Evolutionary conservation across 352 stramenopile genomes (phyloP), one percentile per base, ranked within the genome.

Genomic region (Phytophthora fragariaefolia): DNA sequence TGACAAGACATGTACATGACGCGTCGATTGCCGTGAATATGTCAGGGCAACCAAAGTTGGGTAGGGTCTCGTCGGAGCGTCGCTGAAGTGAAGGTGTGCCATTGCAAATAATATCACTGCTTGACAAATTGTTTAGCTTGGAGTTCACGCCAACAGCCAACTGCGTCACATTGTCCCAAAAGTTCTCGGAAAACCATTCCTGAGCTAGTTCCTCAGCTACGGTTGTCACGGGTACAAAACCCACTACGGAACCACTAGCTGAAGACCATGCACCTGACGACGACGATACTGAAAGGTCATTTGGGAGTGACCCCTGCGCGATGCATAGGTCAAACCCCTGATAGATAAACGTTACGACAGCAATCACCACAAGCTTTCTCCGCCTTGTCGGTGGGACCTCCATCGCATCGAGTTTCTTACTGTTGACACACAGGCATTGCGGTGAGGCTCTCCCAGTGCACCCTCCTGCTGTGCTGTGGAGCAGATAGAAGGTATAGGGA

Each of bases 11-110:
- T 4, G 72, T 58, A 24, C 72, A 80, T 2, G 72, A 77, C 4
- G 58, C 72, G 6, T 74, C 56, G 4, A 77, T 57, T 1, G 68
- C 63, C 24, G 72, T 77, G 27, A 75, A 80, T 32, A 80, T 67
- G 32, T 58, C 68, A 3, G 72, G 72, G 38, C 72, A 80, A 10
- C 58, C 68, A 24, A 66, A 69, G 22, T 80, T 80, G 4, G 72
- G 63, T 9, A 63, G 24, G 20, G 32, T 34, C 5, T 69, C 59
- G 1, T 42, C 27, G 2, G 58, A 51, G 3, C 56, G 61, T 20
- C 71, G 62, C 55, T 80, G 72, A 18, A 80, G 43, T 8, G 72
- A 80, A 2, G 72, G 72, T 17, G 47, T 32, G 0, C 68, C 69
- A 30, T 58, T 52, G 60, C 72, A 80, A 18, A 80, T 76, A 23